Evolutionary conservation across 78 protist species (phyloP).

Genomic region (Polysphondylium violaceum): DNA sequence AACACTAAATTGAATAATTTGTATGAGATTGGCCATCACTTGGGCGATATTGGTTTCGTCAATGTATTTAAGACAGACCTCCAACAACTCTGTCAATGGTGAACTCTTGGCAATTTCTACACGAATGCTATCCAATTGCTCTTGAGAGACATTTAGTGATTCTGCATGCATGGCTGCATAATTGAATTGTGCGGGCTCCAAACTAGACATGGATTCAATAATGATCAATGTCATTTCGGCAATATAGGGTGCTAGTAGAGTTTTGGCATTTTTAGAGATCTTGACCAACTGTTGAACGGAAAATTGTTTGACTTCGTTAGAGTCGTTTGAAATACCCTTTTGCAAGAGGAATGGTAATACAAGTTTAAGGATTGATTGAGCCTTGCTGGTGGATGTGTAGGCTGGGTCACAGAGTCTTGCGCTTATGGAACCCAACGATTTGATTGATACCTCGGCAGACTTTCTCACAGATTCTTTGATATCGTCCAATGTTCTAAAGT

Average conservation of each 20-base stretch:
- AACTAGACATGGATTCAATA: conserved; percentile 53
- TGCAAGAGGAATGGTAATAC: conserved; percentile 59
- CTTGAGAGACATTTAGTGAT: conserved; percentile 46
- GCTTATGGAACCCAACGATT: conserved; percentile 50
- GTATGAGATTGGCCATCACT: conserved; percentile 38
- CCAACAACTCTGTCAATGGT: conserved; percentile 65
- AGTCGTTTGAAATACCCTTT: conserved; percentile 64
- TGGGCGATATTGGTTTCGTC: conserved; percentile 28
- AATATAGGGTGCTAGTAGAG: conserved; percentile 37
- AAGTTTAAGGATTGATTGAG: conserved; percentile 28
- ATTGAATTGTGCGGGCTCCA: conserved; percentile 79
- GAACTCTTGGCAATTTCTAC: conserved; percentile 62
- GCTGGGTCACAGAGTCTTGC: conserved; percentile 64
- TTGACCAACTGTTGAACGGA: conserved; percentile 38
- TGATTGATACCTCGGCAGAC: conserved; percentile 55
- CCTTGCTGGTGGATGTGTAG: conserved; percentile 34
- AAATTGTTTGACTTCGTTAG: conserved; percentile 52
- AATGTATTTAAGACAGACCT: conserved; percentile 31
- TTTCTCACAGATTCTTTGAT: conserved; percentile 84
- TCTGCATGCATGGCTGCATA: conserved; percentile 78
- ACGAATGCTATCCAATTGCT: conserved; percentile 61
- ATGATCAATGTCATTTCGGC: conserved; percentile 39
- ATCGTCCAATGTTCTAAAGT: conserved; percentile 84
- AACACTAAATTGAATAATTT: conserved; percentile 69
- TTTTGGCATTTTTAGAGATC: conserved; percentile 61